Conservation (phyloP, 345 rosid genomes). For the Lepidium didymum region DNA sequence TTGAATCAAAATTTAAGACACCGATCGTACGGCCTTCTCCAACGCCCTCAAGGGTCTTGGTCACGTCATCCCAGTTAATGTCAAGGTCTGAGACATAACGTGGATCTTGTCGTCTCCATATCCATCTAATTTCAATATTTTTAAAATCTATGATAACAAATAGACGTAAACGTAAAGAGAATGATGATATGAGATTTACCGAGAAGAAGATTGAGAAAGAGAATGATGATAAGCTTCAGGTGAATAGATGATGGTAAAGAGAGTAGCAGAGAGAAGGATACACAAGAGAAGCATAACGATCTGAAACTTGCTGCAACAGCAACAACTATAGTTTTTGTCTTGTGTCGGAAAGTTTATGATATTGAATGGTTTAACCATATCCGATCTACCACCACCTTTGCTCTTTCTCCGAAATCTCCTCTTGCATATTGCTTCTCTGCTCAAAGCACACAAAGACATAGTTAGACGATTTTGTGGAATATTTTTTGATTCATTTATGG, state of each 20-base stretch:
- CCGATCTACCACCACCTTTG: constrained; percentile 28
- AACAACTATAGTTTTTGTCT: constrained; percentile 33
- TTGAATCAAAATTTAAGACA: constrained; percentile 58
- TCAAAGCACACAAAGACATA: background rate
- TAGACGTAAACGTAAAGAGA: constrained; percentile 3
- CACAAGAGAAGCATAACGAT: constrained; percentile 55
- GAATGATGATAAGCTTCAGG: constrained; percentile 48
- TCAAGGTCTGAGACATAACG: constrained; percentile 54
- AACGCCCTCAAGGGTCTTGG: constrained; percentile 40
- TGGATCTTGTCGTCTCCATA: constrained; percentile 52
- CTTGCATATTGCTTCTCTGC: constrained; percentile 66
- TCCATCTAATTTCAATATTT: constrained; percentile 36
- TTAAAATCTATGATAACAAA: background rate
- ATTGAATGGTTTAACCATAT: constrained; percentile 20
- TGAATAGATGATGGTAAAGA: constrained; percentile 44
- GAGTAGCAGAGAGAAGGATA: constrained; percentile 49
- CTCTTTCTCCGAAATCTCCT: constrained; percentile 42
- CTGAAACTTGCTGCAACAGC: constrained; percentile 54
- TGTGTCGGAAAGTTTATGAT: constrained; percentile 48
- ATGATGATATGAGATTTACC: constrained; percentile 37
- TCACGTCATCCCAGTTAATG: constrained; percentile 64
- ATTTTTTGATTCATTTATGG: background rate
- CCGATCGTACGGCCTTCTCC: constrained; percentile 58
- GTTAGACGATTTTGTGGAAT: background rate
- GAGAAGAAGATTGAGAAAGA: constrained; percentile 24